Evolutionary conservation across 78 protist genomes (phyloP).

Genomic region (Speleostelium caveatum): DNA sequence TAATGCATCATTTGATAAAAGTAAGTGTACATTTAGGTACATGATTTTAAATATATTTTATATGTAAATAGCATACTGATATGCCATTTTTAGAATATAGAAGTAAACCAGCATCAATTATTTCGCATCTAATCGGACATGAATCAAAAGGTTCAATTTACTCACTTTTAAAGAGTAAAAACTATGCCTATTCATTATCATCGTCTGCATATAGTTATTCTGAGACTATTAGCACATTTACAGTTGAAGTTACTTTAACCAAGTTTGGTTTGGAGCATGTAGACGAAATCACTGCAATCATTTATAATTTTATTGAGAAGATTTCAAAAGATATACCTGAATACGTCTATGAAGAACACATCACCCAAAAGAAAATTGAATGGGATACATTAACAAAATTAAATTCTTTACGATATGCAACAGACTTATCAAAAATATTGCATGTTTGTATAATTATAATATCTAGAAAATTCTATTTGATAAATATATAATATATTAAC

Average conservation of each 20-base stretch:
- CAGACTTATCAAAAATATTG: too few relatives aligned
- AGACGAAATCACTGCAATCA: neutral
- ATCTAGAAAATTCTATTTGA: too few relatives aligned
- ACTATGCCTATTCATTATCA: neutral
- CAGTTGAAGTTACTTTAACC: neutral
- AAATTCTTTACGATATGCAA: neutral
- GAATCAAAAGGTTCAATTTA: slow-evolving; percentile 50
- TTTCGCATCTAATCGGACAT: slow-evolving; percentile 42
- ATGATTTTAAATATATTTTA: neutral
- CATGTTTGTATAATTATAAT: too few relatives aligned
- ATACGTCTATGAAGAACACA: neutral
- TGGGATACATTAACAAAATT: slow-evolving; percentile 27
- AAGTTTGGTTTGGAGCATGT: slow-evolving; percentile 15
- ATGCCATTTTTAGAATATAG: slow-evolving; percentile 12
- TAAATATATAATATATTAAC: too few relatives aligned
- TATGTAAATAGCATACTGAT: neutral
- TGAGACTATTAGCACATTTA: neutral
- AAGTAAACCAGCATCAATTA: neutral
- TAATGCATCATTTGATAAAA: neutral
- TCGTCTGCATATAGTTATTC: neutral
- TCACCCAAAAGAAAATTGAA: neutral
- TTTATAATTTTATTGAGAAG: slow-evolving; percentile 8
- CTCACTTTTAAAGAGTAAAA: slow-evolving; percentile 1
- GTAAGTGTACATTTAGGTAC: too few relatives aligned
- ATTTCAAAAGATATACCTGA: neutral